phyloP scores from a whole-genome alignment of 495 filamentous ascomycete genomes.

The Neurospora cerealis region DNA sequence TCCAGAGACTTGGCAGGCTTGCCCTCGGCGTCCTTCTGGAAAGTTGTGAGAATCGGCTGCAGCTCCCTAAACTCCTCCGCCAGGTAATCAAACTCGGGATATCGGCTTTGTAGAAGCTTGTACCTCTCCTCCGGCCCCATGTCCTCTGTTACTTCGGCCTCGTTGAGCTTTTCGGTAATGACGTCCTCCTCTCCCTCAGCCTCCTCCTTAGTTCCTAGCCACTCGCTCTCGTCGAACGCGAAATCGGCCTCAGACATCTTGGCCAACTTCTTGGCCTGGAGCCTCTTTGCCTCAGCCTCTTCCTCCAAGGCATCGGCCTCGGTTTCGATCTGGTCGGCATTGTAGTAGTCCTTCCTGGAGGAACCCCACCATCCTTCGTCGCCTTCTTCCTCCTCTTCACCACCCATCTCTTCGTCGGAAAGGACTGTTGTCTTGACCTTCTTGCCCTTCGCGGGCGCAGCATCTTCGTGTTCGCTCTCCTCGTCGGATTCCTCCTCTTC shows the following conservation, averaged over 20 bases:
- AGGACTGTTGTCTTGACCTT: constrained; percentile 19
- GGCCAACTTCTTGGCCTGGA: constrained; percentile 82
- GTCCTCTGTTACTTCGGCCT: constrained; percentile 67
- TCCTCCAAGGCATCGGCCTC: constrained; percentile 88
- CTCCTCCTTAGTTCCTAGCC: constrained; percentile 45
- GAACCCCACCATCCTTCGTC: constrained; percentile 77
- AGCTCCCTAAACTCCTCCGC: constrained; percentile 69
- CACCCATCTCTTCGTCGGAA: constrained; percentile 31
- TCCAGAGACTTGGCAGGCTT: constrained; percentile 43
- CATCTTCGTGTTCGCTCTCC: constrained; percentile 17
- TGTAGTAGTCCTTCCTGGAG: constrained; percentile 83
- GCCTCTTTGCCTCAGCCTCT: constrained; percentile 73
- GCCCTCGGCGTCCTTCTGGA: constrained; percentile 41
- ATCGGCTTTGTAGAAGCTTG: constrained; percentile 64
- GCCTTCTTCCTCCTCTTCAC: constrained; percentile 55
- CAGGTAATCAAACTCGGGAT: constrained; percentile 85
- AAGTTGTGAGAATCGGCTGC: constrained; percentile 51
- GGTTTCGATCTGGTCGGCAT: constrained; percentile 81
- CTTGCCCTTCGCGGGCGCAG: constrained; percentile 7
- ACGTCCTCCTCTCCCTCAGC: constrained; percentile 40
- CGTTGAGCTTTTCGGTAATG: constrained; percentile 74
- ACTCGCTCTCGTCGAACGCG: constrained; percentile 80
- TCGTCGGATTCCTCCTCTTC: constrained; percentile 45
- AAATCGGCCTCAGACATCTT: constrained; percentile 86
- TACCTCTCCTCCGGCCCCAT: constrained; percentile 67